A percentile compares a stretch with the other conserved stretches of the same genome.
These are phyloP conservation scores for Selenicereus undatus DNA, from an alignment of 148 eudicot species.

Conservation along the genomic window DNA sequence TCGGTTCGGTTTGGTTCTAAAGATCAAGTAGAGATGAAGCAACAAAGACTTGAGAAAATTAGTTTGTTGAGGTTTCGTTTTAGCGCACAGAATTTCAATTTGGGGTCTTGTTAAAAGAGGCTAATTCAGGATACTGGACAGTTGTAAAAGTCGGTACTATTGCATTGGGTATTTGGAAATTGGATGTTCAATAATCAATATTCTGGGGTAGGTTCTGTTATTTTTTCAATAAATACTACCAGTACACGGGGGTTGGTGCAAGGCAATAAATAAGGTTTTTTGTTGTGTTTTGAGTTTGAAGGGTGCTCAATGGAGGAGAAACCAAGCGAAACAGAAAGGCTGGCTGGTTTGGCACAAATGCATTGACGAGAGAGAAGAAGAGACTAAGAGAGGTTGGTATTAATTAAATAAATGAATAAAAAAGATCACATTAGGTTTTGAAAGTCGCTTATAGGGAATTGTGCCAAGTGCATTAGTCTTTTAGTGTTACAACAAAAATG, in stretches of 20 bases:
- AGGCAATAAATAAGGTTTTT: slow-evolving; percentile 1
- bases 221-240: not conserved
- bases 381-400: not conserved
- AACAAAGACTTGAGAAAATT: not conserved
- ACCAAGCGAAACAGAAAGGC: not conserved
- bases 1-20: not conserved
- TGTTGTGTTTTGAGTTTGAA: not conserved
- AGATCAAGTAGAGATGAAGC: slow-evolving; percentile 22
- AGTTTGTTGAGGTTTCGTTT: slow-evolving; percentile 29
- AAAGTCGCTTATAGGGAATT: not conserved
- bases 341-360: not conserved
- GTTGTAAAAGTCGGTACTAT: not conserved
- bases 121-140: not conserved
- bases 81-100: slow-evolving; percentile 10
- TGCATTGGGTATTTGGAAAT: not conserved
- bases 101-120: not conserved
- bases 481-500: no score
- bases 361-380: not conserved
- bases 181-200: not conserved
- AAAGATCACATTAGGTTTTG: not conserved
- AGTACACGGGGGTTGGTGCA: not conserved
- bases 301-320: not conserved
- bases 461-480: not conserved
- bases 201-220: not conserved
- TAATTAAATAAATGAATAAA: not conserved